Evolutionary conservation across 2,329 filamentous ascomycete genomes (phyloP).

Genomic region (Hypoxylon sp.): DNA sequence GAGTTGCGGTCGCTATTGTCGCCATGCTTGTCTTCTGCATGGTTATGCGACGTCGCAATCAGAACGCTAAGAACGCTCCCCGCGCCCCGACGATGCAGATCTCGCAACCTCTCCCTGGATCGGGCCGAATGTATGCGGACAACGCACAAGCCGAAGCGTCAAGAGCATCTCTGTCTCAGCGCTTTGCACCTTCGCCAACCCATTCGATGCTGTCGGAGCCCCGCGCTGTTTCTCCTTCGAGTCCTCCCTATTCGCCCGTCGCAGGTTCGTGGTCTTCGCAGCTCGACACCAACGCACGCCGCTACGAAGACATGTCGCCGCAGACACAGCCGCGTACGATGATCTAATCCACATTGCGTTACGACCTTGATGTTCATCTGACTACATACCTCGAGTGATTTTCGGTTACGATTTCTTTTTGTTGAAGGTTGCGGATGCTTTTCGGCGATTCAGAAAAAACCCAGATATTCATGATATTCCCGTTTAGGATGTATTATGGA

Average conservation of each 20-base stretch:
- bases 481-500: slow-evolving; percentile 14
- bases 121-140: slow-evolving; percentile 50
- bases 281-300: slow-evolving; percentile 60
- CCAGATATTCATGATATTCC: slow-evolving; percentile 7
- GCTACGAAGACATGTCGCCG: slow-evolving; percentile 67
- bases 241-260: slow-evolving; percentile 33
- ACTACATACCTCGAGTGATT: slow-evolving; percentile 7
- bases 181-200: slow-evolving; percentile 26
- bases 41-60: slow-evolving; percentile 44
- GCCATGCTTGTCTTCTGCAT: slow-evolving; percentile 52
- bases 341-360: slow-evolving; percentile 43
- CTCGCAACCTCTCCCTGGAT: slow-evolving; percentile 60
- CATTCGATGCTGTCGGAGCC: background rate
- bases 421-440: slow-evolving; percentile 15
- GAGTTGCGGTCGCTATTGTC: slow-evolving; percentile 53
- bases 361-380: background rate
- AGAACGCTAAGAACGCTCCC: slow-evolving; percentile 32
- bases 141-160: slow-evolving; percentile 41
- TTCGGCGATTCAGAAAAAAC: slow-evolving; percentile 1
- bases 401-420: slow-evolving; percentile 1
- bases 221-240: slow-evolving; percentile 29
- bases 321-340: slow-evolving; percentile 57
- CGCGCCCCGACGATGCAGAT: slow-evolving; percentile 52
- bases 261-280: slow-evolving; percentile 38
- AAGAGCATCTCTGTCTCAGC: slow-evolving; percentile 32